A percentile compares a stretch with the other conserved stretches of the same genome.
phyloP scores from a whole-genome alignment of 2,329 filamentous ascomycete genomes.

The Reticulascus tulasneorum region DNA sequence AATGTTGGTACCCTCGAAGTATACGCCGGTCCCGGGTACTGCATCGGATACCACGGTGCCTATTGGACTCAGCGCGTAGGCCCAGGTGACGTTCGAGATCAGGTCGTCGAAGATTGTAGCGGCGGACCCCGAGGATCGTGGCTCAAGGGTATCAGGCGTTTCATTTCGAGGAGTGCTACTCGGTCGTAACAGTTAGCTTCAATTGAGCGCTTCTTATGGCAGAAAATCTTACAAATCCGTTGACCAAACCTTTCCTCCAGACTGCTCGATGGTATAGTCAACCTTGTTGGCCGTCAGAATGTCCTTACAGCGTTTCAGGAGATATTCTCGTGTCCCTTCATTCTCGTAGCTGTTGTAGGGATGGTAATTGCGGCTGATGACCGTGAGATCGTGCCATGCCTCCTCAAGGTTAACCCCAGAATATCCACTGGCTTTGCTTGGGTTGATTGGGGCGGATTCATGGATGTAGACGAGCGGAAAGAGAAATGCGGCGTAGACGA shows the following conservation, averaged over 20 bases:
- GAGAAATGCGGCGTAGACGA: conserved; percentile 74
- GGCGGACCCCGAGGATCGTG: conserved; percentile 25
- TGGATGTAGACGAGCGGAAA: conserved; percentile 71
- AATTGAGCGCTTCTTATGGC: neutral
- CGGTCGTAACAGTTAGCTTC: neutral
- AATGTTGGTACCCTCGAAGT: conserved; percentile 91
- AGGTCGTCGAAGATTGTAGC: conserved; percentile 76
- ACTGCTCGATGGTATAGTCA: conserved; percentile 37
- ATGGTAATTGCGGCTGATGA: conserved; percentile 71
- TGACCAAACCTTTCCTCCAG: conserved; percentile 25
- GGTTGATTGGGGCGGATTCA: conserved; percentile 67
- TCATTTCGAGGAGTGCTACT: neutral
- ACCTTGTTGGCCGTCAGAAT: conserved; percentile 64
- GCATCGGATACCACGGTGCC: too few relatives aligned
- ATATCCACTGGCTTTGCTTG: conserved; percentile 47
- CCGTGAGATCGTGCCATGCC: conserved; percentile 80
- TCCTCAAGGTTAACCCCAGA: conserved; percentile 74
- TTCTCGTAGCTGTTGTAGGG: conserved; percentile 86
- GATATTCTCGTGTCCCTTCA: conserved; percentile 72
- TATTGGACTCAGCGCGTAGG: conserved; percentile 29
- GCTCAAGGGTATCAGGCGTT: neutral
- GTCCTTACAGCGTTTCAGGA: conserved; percentile 65
- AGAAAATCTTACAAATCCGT: conserved; percentile 13
- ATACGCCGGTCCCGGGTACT: too few relatives aligned
- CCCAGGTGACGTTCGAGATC: conserved; percentile 71